Evolutionary conservation across 495 filamentous ascomycete species (phyloP).

Genomic region (Penicillium samsonianum): DNA sequence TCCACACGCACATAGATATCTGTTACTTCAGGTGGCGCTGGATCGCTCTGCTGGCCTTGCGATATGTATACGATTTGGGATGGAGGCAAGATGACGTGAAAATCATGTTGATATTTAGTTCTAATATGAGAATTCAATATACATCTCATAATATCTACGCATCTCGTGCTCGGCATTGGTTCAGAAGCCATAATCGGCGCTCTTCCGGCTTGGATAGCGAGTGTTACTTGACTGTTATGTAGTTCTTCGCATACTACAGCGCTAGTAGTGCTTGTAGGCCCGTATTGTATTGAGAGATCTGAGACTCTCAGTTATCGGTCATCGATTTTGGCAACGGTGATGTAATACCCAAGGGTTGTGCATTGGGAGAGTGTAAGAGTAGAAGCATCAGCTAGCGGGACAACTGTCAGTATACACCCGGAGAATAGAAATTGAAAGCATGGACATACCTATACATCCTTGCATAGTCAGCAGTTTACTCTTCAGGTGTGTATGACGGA

Average conservation of each 20-base stretch:
- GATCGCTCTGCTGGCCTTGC: background rate
- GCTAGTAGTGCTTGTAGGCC: background rate
- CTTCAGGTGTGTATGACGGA: conserved; percentile 19
- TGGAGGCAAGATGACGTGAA: background rate
- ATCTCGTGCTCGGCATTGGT: background rate
- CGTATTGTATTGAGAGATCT: background rate
- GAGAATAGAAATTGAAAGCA: background rate
- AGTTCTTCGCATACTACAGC: background rate
- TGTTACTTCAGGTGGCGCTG: background rate
- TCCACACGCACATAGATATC: background rate
- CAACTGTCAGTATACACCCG: background rate
- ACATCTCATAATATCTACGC: background rate
- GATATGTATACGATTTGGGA: conserved; percentile 6
- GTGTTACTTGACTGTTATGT: background rate
- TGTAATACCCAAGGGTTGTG: background rate
- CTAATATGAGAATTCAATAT: conserved; percentile 1
- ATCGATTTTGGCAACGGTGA: background rate
- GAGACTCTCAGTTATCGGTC: background rate
- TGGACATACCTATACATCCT: conserved; percentile 24
- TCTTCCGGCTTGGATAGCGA: background rate
- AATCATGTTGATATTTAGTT: background rate
- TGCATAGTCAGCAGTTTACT: background rate
- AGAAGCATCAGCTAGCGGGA: background rate
- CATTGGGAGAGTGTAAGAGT: background rate
- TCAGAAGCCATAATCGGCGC: background rate